Evolutionary conservation across 2,329 filamentous ascomycete species (phyloP).

Genomic region (Atkinsonella hypoxylon): DNA sequence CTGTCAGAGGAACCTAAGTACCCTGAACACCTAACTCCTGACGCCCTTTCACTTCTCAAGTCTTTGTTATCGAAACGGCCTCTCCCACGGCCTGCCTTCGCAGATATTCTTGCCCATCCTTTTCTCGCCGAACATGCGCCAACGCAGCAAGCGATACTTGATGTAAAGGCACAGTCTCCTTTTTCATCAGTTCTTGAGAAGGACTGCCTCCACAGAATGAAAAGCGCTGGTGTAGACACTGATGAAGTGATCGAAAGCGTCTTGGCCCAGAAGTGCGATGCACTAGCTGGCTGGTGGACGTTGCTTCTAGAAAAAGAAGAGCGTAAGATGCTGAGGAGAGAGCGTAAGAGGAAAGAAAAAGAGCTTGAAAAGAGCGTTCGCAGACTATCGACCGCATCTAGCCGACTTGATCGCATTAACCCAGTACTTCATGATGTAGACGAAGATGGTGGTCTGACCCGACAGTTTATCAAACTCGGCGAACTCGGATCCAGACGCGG

Average conservation of each 20-base stretch:
- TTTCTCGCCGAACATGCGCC: constrained; percentile 82
- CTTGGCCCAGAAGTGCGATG: constrained; percentile 76
- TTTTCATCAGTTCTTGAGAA: constrained; percentile 84
- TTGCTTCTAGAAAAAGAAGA: constrained; percentile 89
- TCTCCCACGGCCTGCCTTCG: constrained; percentile 64
- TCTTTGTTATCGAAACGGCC: constrained; percentile 83
- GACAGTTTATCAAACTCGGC: constrained; percentile 29
- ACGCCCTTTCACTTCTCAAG: constrained; percentile 67
- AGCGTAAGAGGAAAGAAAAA: constrained; percentile 73
- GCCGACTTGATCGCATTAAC: constrained; percentile 69
- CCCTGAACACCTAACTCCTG: constrained; percentile 65
- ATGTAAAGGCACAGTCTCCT: constrained; percentile 64
- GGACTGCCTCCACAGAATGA: constrained; percentile 84
- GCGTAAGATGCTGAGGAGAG: constrained; percentile 67
- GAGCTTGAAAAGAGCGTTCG: constrained; percentile 72
- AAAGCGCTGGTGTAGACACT: constrained; percentile 83
- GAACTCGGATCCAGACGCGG: constrained; percentile 52
- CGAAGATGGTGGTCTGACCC: constrained; percentile 52
- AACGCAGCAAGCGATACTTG: constrained; percentile 79
- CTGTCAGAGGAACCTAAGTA: constrained; percentile 76
- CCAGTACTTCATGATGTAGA: constrained; percentile 67
- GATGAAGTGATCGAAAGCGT: constrained; percentile 94
- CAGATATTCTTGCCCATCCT: constrained; percentile 77
- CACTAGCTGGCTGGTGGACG: constrained; percentile 91
- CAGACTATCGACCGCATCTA: constrained; percentile 80